Conservation (phyloP, 1,139 yeast genomes). For the Yamadazyma atlantica region DNA sequence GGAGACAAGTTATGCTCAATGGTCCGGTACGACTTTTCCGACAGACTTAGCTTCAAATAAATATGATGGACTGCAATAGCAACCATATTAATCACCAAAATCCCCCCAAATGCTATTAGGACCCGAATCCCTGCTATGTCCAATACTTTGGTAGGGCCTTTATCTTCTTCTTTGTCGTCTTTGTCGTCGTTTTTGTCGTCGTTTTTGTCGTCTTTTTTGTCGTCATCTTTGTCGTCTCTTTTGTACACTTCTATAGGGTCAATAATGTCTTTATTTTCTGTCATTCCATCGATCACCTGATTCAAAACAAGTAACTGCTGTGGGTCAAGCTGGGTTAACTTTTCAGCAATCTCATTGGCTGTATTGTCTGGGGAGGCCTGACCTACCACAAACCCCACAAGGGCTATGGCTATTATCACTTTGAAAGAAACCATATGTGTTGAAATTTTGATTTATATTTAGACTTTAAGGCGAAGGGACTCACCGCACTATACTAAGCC, state of each 20-base stretch:
- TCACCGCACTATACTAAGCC: too few species aligned
- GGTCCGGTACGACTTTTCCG: slow-evolving; percentile 33
- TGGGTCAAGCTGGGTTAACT: neutral
- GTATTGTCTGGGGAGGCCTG: too few species aligned
- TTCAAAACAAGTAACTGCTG: neutral
- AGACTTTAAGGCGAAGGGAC: too few species aligned
- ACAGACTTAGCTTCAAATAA: slow-evolving; percentile 27
- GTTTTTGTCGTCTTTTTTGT: slow-evolving; percentile 3
- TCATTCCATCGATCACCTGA: neutral
- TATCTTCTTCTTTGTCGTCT: slow-evolving; percentile 5
- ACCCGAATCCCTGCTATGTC: slow-evolving; percentile 23
- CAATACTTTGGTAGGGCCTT: slow-evolving; percentile 9
- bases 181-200: slow-evolving; percentile 1
- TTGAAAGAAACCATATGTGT: too few species aligned
- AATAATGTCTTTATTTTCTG: too few species aligned
- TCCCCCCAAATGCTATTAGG: slow-evolving; percentile 30
- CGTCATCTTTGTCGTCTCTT: slow-evolving; percentile 3
- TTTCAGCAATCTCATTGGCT: too few species aligned
- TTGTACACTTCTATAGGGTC: slow-evolving; percentile 2
- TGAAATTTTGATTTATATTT: too few species aligned
- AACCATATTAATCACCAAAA: slow-evolving; percentile 32
- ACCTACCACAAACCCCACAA: too few species aligned
- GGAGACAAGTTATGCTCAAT: slow-evolving; percentile 40
- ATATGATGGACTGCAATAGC: slow-evolving; percentile 39
- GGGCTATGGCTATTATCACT: too few species aligned